phyloP scores from a whole-genome alignment of 148 eudicot genomes.

The Rheum nobile region DNA sequence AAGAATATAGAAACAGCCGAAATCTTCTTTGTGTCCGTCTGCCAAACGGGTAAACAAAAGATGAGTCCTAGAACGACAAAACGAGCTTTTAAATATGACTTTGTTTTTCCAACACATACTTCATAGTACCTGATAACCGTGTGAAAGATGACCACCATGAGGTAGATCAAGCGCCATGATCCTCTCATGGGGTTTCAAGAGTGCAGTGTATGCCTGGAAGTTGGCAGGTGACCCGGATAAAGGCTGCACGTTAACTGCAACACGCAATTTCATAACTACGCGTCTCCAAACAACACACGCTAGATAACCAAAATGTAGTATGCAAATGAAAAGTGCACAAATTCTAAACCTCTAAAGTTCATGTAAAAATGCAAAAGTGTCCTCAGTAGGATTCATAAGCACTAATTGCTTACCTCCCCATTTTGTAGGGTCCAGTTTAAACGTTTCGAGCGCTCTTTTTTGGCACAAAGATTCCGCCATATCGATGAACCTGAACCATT shows the following conservation, averaged over 20 bases:
- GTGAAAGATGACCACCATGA: conserved; percentile 99
- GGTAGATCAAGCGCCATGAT: conserved; percentile 99
- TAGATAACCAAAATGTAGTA: background rate
- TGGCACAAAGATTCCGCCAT: conserved; percentile 96
- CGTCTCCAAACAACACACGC: background rate
- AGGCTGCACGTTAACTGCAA: conserved; percentile 95
- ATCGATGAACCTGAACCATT: conserved; percentile 59
- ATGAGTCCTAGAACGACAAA: background rate
- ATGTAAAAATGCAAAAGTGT: background rate
- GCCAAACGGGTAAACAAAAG: conserved; percentile 10
- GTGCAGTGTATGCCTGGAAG: conserved; percentile 93
- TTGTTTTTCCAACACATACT: background rate
- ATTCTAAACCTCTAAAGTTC: background rate
- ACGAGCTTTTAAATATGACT: background rate
- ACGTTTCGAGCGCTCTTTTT: conserved; percentile 93
- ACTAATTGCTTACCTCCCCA: conserved; percentile 65
- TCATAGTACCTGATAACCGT: conserved; percentile 84
- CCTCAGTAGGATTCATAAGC: background rate
- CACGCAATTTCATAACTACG: background rate
- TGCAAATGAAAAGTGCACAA: background rate
- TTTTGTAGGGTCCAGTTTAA: conserved; percentile 85
- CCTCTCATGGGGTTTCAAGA: conserved; percentile 94
- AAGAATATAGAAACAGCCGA: conserved; percentile 93
- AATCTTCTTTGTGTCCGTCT: conserved; percentile 99
- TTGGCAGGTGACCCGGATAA: conserved; percentile 96